Conservation (phyloP, 129 eudicot species). For the Solidago caesia region DNA sequence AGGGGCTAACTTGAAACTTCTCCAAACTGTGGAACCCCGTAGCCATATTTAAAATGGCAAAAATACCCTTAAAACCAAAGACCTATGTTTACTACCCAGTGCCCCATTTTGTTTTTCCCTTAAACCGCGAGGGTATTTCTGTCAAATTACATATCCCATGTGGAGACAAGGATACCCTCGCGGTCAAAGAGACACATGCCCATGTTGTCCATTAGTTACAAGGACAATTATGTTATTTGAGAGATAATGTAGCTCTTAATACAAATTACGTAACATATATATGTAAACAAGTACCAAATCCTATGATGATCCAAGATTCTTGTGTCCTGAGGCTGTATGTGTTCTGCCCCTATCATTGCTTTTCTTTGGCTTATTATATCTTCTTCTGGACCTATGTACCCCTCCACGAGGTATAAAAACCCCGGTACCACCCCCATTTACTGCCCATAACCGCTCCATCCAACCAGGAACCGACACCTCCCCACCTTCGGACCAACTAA, state of each 20-base stretch:
- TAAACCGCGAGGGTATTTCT: not conserved
- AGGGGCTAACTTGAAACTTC: slow-evolving; percentile 1
- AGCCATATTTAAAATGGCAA: not conserved
- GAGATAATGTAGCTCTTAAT: not conserved
- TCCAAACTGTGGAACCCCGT: not conserved
- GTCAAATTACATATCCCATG: not conserved
- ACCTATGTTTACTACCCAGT: not conserved
- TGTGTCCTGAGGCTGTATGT: slow-evolving; percentile 35
- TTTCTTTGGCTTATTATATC: slow-evolving; percentile 45
- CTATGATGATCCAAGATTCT: slow-evolving; percentile 22
- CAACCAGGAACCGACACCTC: slow-evolving; percentile 48
- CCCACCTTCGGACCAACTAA: slow-evolving; percentile 48
- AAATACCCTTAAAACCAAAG: slow-evolving; percentile 3
- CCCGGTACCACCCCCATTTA: slow-evolving; percentile 56
- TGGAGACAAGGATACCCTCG: slow-evolving; percentile 1
- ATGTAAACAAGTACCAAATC: not conserved
- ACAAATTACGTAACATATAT: slow-evolving; percentile 12
- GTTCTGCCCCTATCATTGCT: slow-evolving; percentile 38
- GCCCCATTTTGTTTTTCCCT: not conserved
- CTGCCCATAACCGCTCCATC: slow-evolving; percentile 56
- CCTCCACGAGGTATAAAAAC: slow-evolving; percentile 67
- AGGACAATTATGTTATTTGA: slow-evolving; percentile 18
- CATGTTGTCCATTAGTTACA: not conserved
- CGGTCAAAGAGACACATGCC: not conserved
- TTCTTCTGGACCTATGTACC: slow-evolving; percentile 25